A percentile compares a stretch with the other conserved stretches of the same genome.
phyloP scores from a whole-genome alignment of 2,329 filamentous ascomycete genomes.

The Microdochium trichocladiopsis region DNA sequence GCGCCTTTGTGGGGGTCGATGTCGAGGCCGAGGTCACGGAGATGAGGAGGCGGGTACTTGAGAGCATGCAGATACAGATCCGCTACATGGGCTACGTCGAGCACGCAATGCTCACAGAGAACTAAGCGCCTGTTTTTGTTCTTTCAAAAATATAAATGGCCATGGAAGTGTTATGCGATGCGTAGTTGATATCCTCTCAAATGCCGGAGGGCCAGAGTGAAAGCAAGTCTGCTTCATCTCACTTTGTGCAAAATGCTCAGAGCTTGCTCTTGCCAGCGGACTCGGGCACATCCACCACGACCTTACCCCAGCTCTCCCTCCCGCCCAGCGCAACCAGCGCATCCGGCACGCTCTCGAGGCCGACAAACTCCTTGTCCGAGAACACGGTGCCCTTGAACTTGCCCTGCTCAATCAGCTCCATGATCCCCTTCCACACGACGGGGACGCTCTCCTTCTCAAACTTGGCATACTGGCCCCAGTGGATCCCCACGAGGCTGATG shows the following conservation, averaged over 20 bases:
- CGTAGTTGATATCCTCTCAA: no score
- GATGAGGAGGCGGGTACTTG: slow-evolving; percentile 59
- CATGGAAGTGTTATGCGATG: no score
- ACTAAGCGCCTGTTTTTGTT: no score
- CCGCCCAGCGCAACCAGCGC: slow-evolving; percentile 73
- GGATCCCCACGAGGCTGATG: slow-evolving; percentile 79
- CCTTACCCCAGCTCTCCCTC: slow-evolving; percentile 91
- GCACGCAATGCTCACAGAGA: slow-evolving; percentile 29
- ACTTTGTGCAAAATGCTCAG: no score
- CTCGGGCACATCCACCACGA: slow-evolving; percentile 79
- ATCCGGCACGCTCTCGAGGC: slow-evolving; percentile 69
- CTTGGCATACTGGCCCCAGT: slow-evolving; percentile 81
- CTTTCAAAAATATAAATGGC: no score
- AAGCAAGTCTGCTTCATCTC: no score
- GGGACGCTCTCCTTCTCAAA: slow-evolving; percentile 65
- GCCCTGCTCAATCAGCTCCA: slow-evolving; percentile 66
- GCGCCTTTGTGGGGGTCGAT: slow-evolving; percentile 58
- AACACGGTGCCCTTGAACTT: slow-evolving; percentile 81
- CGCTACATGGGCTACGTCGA: slow-evolving; percentile 37
- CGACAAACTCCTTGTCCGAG: slow-evolving; percentile 73
- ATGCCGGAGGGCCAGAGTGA: no score
- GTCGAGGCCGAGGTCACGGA: slow-evolving; percentile 39
- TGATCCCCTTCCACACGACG: slow-evolving; percentile 76
- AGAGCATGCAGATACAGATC: slow-evolving; percentile 72
- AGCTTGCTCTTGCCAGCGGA: slow-evolving; percentile 47